phyloP scores from a whole-genome alignment of 805 yeast genomes.

The Pichia nakasei region DNA sequence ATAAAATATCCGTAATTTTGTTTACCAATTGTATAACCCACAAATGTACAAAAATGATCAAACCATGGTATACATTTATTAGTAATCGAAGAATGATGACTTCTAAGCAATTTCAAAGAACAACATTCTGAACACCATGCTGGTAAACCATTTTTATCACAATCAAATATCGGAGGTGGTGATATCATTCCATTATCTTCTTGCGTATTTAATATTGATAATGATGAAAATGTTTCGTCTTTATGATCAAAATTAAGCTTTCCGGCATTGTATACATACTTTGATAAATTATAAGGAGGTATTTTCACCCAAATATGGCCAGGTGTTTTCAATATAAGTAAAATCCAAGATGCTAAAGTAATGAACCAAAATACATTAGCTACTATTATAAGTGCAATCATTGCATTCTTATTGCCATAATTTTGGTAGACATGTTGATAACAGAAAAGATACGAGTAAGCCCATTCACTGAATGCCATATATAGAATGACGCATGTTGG shows the following conservation, averaged over 20 bases:
- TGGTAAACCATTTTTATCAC: conserved; percentile 70
- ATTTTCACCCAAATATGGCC: conserved; percentile 36
- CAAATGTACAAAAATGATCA: conserved; percentile 81
- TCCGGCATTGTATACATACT: conserved; percentile 18
- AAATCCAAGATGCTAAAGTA: conserved; percentile 35
- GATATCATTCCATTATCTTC: conserved; percentile 17
- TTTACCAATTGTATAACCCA: conserved; percentile 66
- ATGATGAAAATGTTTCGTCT: neutral
- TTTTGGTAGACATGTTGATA: conserved; percentile 30
- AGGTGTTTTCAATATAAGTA: conserved; percentile 45
- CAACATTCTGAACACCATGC: conserved; percentile 64
- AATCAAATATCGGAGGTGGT: conserved; percentile 53
- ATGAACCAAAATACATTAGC: conserved; percentile 21
- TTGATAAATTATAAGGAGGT: conserved; percentile 28
- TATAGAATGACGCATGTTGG: conserved; percentile 14
- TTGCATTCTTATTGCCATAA: conserved; percentile 29
- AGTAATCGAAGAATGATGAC: conserved; percentile 57
- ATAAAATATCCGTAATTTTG: conserved; percentile 54
- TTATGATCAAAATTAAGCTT: neutral
- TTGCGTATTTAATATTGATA: neutral
- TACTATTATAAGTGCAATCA: conserved; percentile 27
- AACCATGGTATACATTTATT: conserved; percentile 58
- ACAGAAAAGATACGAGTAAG: conserved; percentile 23
- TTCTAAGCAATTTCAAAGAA: conserved; percentile 54
- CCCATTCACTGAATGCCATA: conserved; percentile 22